Conservation (phyloP, 2,329 filamentous ascomycete species). For the Microsporum ferrugineum region DNA sequence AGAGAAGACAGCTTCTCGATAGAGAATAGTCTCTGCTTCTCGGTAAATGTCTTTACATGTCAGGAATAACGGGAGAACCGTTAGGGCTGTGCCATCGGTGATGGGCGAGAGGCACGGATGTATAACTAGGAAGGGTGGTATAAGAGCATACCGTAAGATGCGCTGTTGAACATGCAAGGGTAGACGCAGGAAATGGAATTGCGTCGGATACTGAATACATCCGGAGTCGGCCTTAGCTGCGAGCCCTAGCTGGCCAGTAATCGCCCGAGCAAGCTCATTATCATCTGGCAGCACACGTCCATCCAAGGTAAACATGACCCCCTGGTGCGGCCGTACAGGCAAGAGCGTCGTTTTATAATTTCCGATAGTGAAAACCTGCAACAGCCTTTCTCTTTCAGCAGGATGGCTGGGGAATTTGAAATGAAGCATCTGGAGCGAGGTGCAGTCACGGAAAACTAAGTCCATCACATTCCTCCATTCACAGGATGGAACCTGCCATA, state of each 20-base stretch:
- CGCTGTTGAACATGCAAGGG: background rate
- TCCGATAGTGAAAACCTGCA: background rate
- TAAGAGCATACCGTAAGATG: background rate
- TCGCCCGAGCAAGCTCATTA: background rate
- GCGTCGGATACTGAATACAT: background rate
- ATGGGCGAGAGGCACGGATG: background rate
- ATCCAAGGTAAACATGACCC: background rate
- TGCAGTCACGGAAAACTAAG: conserved; percentile 1
- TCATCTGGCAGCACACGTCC: background rate
- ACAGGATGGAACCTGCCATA: background rate
- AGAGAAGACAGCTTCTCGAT: conserved; percentile 2
- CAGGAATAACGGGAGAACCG: background rate
- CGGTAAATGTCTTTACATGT: background rate
- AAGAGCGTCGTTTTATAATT: background rate
- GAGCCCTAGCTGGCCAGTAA: background rate
- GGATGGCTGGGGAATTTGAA: background rate
- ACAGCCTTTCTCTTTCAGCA: background rate
- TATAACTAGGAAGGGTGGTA: background rate
- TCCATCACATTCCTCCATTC: conserved; percentile 4
- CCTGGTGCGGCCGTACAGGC: background rate
- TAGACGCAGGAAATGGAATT: background rate
- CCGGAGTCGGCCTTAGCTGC: background rate
- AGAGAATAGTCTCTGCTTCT: background rate
- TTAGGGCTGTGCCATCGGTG: background rate
- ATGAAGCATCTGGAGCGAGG: background rate